Conservation (phyloP, 2,329 filamentous ascomycete species). For the Hymenoscyphus occultus region DNA sequence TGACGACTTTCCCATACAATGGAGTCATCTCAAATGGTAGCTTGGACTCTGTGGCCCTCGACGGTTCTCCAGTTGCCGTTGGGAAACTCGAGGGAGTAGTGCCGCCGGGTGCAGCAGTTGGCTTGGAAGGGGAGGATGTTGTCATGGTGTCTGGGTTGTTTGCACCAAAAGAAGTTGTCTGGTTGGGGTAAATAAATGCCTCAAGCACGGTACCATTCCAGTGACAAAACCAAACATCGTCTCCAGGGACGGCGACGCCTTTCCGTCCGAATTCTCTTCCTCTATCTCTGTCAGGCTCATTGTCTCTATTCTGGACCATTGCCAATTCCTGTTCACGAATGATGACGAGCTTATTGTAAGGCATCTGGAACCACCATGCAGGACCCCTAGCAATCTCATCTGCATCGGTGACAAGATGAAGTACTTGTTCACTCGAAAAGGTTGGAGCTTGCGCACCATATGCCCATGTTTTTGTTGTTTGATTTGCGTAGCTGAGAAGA, state of each 20-base stretch:
- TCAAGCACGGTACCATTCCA: constrained; percentile 68
- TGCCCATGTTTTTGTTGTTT: constrained; percentile 42
- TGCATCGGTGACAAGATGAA: constrained; percentile 56
- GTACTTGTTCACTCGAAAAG: constrained; percentile 42
- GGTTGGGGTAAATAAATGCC: constrained; percentile 61
- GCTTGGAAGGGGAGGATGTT: constrained; percentile 10
- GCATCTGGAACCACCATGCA: constrained; percentile 59
- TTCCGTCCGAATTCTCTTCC: constrained; percentile 15
- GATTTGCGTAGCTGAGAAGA: constrained; percentile 39
- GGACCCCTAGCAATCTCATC: constrained; percentile 55
- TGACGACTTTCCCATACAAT: constrained; percentile 56
- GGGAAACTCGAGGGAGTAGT: constrained; percentile 27
- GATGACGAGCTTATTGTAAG: constrained; percentile 64
- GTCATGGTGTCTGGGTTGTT: constrained; percentile 7
- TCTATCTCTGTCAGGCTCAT: neutral
- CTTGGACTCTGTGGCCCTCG: constrained; percentile 16
- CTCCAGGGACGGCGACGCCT: constrained; percentile 48
- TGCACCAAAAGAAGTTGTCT: constrained; percentile 35
- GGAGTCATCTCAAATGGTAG: constrained; percentile 26
- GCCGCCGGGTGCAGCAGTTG: constrained; percentile 7
- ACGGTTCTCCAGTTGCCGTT: constrained; percentile 26
- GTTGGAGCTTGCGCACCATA: constrained; percentile 63
- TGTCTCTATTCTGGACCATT: constrained; percentile 11
- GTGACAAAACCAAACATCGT: constrained; percentile 66
- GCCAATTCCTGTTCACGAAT: constrained; percentile 34